Evolutionary conservation across 768 basidiomycete genomes (phyloP), one percentile per base, ranked within the genome.

Genomic region (Naganishia antarctica): DNA sequence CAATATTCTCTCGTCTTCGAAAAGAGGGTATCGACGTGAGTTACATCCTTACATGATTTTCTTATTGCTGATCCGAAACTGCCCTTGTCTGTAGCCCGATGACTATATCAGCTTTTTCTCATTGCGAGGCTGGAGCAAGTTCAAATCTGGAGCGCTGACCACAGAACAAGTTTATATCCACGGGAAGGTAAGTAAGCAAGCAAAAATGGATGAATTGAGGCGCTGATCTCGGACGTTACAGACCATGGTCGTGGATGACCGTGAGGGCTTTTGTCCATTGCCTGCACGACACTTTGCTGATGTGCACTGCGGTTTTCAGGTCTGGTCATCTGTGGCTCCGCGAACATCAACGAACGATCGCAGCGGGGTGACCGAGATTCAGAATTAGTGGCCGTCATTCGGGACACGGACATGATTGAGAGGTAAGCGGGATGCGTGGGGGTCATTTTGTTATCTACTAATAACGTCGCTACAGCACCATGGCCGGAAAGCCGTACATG

Each of bases 271-370:
- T 16, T 47, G 29, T 21, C 25, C 5, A 44, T 70, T 68, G 73
- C 45, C 23, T n/a, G n/a, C n/a, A n/a, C n/a, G n/a, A 46, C 13
- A 7, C 45, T 18, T 8, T 9, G 45, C 45, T 49, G 25, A 49
- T 28, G 8, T 9, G 9, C 13, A 25, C 23, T 29, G 47, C 25
- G 3, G 7, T 29, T 49, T 28, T 49, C n/a, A 49, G 47, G 47
- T 43, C 66, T 77, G 21, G 76, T 74, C 11, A 67, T 76, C 9
- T 71, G 70, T 49, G 74, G 73, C 28, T 92, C 91, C 61, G 94
- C 94, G 18, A 98, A 96, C 76, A 91, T 99, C 80, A 98, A 99
- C 73, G 96, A 99, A 75, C 85, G 96, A 40, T 94, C 91, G 15
- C 90, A 90, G 73, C 83, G 91, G 29, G 96, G 96, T 25, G 94